phyloP scores from a whole-genome alignment of 768 basidiomycete genomes.

The Paxillus involutus region DNA sequence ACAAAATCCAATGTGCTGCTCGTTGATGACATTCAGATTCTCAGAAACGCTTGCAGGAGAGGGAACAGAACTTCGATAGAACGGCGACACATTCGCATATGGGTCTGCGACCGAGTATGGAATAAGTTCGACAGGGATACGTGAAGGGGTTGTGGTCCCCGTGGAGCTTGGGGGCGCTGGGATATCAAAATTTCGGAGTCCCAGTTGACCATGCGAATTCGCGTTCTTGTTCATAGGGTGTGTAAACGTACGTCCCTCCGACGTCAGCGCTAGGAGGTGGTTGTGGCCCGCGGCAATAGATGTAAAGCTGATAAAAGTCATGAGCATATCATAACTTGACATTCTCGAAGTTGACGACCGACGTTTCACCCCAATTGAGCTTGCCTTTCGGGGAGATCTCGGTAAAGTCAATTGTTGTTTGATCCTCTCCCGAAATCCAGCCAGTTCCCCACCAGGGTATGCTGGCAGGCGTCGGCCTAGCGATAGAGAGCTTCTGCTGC shows the following conservation, averaged over 20 bases:
- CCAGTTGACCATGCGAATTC: constrained; percentile 84
- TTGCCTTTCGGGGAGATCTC: constrained; percentile 59
- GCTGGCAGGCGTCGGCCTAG: constrained; percentile 41
- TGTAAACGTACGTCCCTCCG: constrained; percentile 71
- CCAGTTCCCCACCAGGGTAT: constrained; percentile 61
- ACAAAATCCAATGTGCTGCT: constrained; percentile 59
- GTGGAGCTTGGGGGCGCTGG: constrained; percentile 26
- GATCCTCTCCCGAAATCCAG: constrained; percentile 54
- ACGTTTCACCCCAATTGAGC: constrained; percentile 71
- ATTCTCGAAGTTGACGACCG: constrained; percentile 11
- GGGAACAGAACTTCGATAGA: constrained; percentile 26
- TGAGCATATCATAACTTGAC: constrained; percentile 7
- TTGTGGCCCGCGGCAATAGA: constrained; percentile 73
- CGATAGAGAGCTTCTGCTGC: constrained; percentile 44
- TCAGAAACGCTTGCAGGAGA: constrained; percentile 24
- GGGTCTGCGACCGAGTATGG: constrained; percentile 58
- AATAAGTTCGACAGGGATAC: constrained; percentile 50
- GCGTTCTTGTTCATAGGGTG: constrained; percentile 74
- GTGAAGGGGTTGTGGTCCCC: constrained; percentile 20
- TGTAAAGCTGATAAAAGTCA: constrained; percentile 49
- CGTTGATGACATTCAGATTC: constrained; percentile 29
- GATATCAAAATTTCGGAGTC: constrained; percentile 64
- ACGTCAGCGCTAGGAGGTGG: constrained; percentile 72
- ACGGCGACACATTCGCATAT: constrained; percentile 45
- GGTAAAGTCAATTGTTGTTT: constrained; percentile 51